Base-by-base conservation (phyloP, 2,329 filamentous ascomycete species). In the Aspergillus ibericus region DNA sequence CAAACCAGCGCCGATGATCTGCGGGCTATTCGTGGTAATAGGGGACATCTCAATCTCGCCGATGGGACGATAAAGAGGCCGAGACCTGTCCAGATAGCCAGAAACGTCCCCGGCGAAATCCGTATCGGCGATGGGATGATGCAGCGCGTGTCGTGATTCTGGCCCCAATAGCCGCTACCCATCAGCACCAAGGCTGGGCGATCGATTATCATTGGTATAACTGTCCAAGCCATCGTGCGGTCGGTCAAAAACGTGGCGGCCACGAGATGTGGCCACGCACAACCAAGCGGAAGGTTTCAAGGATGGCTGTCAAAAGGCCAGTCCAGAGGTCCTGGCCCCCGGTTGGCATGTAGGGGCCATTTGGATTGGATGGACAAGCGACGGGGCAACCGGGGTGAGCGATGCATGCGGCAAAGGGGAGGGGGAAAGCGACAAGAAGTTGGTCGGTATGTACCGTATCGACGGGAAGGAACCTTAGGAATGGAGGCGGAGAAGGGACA, bases 161-260 rank as follows among this genome's bases (percentile, higher is more conserved):
- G 51, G 36, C 51, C 51, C 51, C 51, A 53, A 53, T n/a, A 36
- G 50, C 35, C 44, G 32, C 44, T n/a, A n/a, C 15, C 27, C 44
- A 47, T 47, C 44, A 47, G 44, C 44, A 47, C 20, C 25, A 48
- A 48, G 22, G 25, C 27, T 48, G 25, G 44, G 22, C 22, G 16
- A 29, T 25, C 9, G 25, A 29, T 16, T 48, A 10, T 29, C 27
- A 48, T 13, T 48, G 44, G 44, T 32, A 48, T 48, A n/a, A 29
- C 25, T 48, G 44, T 27, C 15, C 15, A 18, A 32, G 22, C 22
- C 40, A 40, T 46, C 20, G 51, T 55, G 55, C 59, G 46, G 18
- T 42, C 59, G 63, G 62, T 63, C 55, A 65, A 64, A 63, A 72
- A 71, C 70, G 70, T 72, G 70, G 70, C 69, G 61, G 66, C 70